Conservation (phyloP, 108 stramenopile genomes). For the Nannochloropsis oceanica region DNA sequence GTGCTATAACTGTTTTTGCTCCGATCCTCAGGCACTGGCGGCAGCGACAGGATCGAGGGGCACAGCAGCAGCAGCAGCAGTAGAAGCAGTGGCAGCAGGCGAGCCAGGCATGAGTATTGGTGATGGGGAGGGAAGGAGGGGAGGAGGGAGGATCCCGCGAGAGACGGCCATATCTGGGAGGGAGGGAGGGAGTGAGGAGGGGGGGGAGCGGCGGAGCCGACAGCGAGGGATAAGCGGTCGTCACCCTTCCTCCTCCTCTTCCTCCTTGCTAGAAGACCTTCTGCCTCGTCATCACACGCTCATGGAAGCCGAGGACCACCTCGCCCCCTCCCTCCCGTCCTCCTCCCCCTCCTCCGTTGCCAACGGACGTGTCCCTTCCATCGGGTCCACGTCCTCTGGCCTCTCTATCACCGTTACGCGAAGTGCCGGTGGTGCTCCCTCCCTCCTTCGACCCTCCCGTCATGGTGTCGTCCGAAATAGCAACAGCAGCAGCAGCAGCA, state of each 20-base stretch:
- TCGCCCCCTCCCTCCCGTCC: neutral
- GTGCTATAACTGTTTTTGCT: neutral
- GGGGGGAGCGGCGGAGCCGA: neutral
- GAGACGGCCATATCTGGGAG: neutral
- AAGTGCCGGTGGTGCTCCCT: no score
- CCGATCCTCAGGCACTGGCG: neutral
- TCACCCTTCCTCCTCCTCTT: neutral
- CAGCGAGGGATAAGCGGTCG: neutral
- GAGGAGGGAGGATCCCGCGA: neutral
- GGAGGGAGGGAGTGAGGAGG: neutral
- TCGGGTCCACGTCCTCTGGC: no score
- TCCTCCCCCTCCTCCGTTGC: neutral
- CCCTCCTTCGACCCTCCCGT: no score
- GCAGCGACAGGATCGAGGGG: neutral
- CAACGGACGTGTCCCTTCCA: no score
- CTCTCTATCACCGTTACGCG: no score
- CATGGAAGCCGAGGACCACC: neutral
- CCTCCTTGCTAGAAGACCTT: neutral
- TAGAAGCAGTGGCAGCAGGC: no score
- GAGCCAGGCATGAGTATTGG: neutral
- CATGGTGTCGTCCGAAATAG: no score
- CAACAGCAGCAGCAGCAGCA: no score
- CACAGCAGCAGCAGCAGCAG: no score
- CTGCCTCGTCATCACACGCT: neutral
- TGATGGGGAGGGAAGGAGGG: neutral